Base-by-base conservation (phyloP, 129 eudicot genomes). In the Lonicera japonica region DNA sequence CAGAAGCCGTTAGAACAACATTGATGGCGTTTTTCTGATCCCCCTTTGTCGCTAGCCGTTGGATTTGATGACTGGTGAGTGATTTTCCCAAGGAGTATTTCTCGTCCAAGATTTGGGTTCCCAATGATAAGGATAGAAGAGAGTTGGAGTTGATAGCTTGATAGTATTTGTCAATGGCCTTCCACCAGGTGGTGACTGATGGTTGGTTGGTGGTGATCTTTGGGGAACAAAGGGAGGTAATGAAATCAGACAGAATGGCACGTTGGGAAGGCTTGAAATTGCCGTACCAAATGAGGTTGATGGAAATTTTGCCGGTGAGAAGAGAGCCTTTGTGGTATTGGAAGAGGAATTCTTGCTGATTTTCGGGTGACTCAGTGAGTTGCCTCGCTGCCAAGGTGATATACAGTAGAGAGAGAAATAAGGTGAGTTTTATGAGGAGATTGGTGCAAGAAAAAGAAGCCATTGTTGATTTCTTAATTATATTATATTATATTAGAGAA, bases 141-240 rank as follows among this genome's bases (percentile, higher is more conserved):
- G 58, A 24, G 51, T 51, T 54, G 64, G 69, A 23, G 12, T 80
- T 67, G 15, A 40, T 55, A 14, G 56, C 57, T 14, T 21, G 68
- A 63, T 71, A 70, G 65, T 80, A 80, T 13, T 71, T 80, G 24
- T 60, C 72, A 22, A 70, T 71, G 66, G 81, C 19, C 9, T 66
- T 66, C 80, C 80, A 80, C 85, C 85, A 80, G 12, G 72, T 39
- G 78, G 89, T 65, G 21, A 83, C 89, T 2, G 88, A 82, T 11
- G 88, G 88, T 39, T 68, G 59, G 63, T 4, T 13, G 5, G 55
- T 39, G 1, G 54, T 53, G 50, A 62, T 29, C 14, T 43, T 18
- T 16, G 76, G 21, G 11, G 56, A 18, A 5, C 71, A 61, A 10
- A 79, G 58, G 17, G 84, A 79, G 54, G 80, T 55, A 63, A 79